Evolutionary conservation across 257 asterid genomes (phyloP), one percentile per base, ranked within the genome.

Genomic region (Rubia yunnanensis): DNA sequence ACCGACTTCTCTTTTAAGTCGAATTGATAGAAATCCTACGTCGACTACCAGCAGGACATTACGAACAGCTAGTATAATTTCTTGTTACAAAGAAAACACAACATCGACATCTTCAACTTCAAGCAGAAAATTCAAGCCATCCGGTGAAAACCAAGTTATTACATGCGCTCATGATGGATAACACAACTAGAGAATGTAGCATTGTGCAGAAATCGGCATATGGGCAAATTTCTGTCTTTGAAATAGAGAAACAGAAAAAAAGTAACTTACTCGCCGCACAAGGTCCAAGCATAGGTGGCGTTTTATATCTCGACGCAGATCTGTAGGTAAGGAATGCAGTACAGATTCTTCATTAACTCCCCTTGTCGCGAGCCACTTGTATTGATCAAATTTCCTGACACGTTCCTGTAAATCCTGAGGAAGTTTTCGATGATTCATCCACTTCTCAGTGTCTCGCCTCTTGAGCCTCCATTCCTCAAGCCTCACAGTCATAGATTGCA

Each of bases 401-500:
- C 97, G 88, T 68, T 81, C 82, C 61, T 74, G 83, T 41, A 90
- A 74, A 70, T 64, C 81, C 34, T 78, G 81, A 0, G 97, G 96
- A 55, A 90, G 95, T 46, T 90, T 89, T 38, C 96, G 92, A 70
- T 90, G 97, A 69, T 78, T 81, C 97, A 90, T 90, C 97, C 97
- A 90, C 73, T 88, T 96, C 79, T 90, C 97, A 4, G 95, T 90
- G 69, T 90, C 97, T 31, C 95, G 77, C 27, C 95, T 85, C 74
- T 82, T 88, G 7, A 90, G 83, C 54, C 97, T 84, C 97, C 97
- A 90, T 70, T 90, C 96, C 77, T 90, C 97, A 26, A 85, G 96
- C 84, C 96, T 85, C 88, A 90, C 95, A 23, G 95, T 87, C 69
- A 84, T 74, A 20, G 97, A 90, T 83, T 90, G 97, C 80, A 87